Evolutionary conservation across 495 filamentous ascomycete species (phyloP).

Genomic region (Hapsidospora chrysogenum): DNA sequence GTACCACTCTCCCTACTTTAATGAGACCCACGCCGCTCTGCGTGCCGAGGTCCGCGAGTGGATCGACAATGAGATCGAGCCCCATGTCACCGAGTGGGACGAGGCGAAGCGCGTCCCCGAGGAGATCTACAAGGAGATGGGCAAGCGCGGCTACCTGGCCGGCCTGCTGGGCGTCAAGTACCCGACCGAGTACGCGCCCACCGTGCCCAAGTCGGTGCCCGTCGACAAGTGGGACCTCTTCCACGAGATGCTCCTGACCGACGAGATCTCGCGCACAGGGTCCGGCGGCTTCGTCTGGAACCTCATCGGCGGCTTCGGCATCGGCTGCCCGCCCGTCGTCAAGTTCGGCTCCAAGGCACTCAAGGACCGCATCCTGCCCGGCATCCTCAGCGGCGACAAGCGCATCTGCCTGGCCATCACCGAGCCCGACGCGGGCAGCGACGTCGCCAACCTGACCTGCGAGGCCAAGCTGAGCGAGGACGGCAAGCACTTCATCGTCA

Average conservation of each 20-base stretch:
- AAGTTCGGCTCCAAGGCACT: conserved; percentile 83
- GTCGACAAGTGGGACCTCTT: conserved; percentile 93
- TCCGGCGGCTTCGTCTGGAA: conserved; percentile 98
- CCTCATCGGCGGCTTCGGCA: conserved; percentile 84
- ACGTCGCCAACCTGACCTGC: conserved; percentile 89
- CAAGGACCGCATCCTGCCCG: conserved; percentile 61
- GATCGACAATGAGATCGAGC: conserved; percentile 82
- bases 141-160: conserved; percentile 78
- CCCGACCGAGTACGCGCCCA: conserved; percentile 51
- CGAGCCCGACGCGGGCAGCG: conserved; percentile 41
- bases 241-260: conserved; percentile 88
- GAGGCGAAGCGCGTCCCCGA: conserved; percentile 78
- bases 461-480: conserved; percentile 86
- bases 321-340: conserved; percentile 79
- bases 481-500: conserved; percentile 98
- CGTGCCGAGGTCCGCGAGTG: conserved; percentile 81
- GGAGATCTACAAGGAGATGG: conserved; percentile 88
- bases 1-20: conserved; percentile 94
- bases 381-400: conserved; percentile 82
- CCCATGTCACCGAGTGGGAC: conserved; percentile 89
- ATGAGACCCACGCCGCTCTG: conserved; percentile 77
- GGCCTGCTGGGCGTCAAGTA: conserved; percentile 75
- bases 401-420: conserved; percentile 60
- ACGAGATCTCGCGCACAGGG: conserved; percentile 76
- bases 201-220: conserved; percentile 57